Evolutionary conservation across 1,284 basidiomycete genomes (phyloP).

Genomic region (Grifola frondosa): DNA sequence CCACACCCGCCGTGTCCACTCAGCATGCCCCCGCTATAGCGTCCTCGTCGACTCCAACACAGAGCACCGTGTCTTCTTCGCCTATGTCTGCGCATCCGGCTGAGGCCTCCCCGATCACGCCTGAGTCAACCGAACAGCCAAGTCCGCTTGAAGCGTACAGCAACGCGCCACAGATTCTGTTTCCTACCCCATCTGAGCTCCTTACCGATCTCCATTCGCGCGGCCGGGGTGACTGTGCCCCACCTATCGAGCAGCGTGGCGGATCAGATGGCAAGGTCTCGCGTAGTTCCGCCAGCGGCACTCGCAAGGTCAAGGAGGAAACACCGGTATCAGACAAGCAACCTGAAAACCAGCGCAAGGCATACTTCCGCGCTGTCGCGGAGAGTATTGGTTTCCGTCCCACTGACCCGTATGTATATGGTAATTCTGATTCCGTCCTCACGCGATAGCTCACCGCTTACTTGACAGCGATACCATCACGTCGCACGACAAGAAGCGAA

Average conservation of each 20-base stretch:
- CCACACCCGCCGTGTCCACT: neutral
- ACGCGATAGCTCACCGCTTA: neutral
- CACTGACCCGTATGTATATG: constrained; percentile 53
- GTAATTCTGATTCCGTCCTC: neutral
- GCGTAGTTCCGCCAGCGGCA: neutral
- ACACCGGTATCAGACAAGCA: constrained; percentile 9
- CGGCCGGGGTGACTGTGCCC: constrained; percentile 7
- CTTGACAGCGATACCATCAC: constrained; percentile 58
- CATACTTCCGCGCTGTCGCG: constrained; percentile 51
- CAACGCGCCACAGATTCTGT: constrained; percentile 40
- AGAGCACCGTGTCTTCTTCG: neutral
- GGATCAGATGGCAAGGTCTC: constrained; percentile 4
- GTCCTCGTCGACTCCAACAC: neutral
- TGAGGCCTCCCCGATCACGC: constrained; percentile 2
- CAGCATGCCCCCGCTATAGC: neutral
- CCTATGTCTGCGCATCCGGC: neutral
- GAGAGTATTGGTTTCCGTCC: constrained; percentile 56
- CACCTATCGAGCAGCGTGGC: constrained; percentile 1
- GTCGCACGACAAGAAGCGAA: constrained; percentile 73
- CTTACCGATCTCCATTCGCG: constrained; percentile 43
- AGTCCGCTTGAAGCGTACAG: constrained; percentile 30
- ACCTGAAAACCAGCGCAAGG: constrained; percentile 48
- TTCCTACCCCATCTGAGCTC: constrained; percentile 67
- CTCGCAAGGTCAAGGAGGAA: constrained; percentile 5
- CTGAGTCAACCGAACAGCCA: constrained; percentile 3